These are phyloP conservation scores for Pseudogymnoascus sp. DNA, from an alignment of 2,329 filamentous ascomycete genomes.

Conservation along the genomic window DNA sequence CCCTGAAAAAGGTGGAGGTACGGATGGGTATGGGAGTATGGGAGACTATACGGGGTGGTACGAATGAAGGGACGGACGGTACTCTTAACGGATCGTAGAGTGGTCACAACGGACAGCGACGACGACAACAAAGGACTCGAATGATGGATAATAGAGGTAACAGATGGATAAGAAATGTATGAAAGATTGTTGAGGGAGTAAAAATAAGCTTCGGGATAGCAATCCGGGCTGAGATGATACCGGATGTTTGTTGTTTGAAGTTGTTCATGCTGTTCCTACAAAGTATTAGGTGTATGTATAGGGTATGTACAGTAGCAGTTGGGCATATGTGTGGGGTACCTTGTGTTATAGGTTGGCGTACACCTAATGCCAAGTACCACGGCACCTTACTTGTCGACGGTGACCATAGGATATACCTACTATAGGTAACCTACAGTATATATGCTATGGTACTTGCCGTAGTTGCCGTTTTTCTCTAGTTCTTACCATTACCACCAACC, in stretches of 20 bases:
- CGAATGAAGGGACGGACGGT: not conserved
- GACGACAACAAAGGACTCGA: not conserved
- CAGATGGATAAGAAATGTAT: not conserved
- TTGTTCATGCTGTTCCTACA: not conserved
- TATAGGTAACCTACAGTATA: too few relatives aligned
- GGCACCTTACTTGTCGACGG: not conserved
- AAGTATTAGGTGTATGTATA: not conserved
- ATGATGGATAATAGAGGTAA: not conserved
- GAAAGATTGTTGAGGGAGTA: not conserved
- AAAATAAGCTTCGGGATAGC: not conserved
- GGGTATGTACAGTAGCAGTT: not conserved
- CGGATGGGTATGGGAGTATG: not conserved
- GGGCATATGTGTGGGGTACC: not conserved
- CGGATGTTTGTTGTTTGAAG: not conserved
- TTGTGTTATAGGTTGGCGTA: not conserved
- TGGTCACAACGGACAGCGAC: not conserved
- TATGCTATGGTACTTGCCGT: not conserved
- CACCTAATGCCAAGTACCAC: not conserved
- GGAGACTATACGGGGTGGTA: not conserved
- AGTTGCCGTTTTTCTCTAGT: not conserved
- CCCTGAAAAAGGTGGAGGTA: conserved; percentile 1
- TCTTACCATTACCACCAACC: not conserved
- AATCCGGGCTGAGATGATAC: not conserved
- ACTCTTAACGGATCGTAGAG: too few relatives aligned
- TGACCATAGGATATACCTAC: not conserved